Evolutionary conservation across 1,284 basidiomycete species (phyloP).

Genomic region (Ceratobasidium sp.): DNA sequence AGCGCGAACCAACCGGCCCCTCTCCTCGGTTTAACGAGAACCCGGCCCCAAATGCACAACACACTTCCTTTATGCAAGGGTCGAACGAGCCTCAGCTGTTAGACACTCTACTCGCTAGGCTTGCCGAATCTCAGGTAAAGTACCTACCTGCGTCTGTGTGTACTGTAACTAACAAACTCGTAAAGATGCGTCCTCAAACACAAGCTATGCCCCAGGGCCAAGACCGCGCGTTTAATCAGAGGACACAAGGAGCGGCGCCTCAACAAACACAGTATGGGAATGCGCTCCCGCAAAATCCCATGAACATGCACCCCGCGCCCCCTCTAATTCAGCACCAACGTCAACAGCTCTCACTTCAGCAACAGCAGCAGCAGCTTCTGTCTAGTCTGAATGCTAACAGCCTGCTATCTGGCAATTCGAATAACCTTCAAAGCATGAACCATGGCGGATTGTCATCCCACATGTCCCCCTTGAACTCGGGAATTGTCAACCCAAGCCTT

Average conservation of each 20-base stretch:
- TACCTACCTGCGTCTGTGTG: neutral
- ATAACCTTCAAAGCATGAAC: slow-evolving; percentile 6
- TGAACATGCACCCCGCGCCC: slow-evolving; percentile 55
- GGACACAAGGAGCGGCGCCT: slow-evolving; percentile 3
- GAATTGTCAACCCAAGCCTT: slow-evolving; percentile 38
- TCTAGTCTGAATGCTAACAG: slow-evolving; percentile 34
- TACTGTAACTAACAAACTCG: neutral
- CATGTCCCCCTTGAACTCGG: slow-evolving; percentile 15
- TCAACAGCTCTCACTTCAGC: slow-evolving; percentile 56
- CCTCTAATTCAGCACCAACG: slow-evolving; percentile 56
- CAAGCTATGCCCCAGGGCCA: slow-evolving; percentile 18
- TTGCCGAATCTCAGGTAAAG: slow-evolving; percentile 38
- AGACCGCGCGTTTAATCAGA: slow-evolving; percentile 36
- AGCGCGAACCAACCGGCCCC: slow-evolving; percentile 34
- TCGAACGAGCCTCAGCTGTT: slow-evolving; percentile 33
- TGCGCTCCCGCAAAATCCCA: slow-evolving; percentile 6
- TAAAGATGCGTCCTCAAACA: slow-evolving; percentile 28
- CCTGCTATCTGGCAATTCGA: neutral
- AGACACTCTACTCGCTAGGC: slow-evolving; percentile 36
- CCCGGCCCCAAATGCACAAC: slow-evolving; percentile 5
- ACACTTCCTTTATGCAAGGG: slow-evolving; percentile 1
- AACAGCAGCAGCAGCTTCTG: slow-evolving; percentile 54
- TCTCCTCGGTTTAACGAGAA: slow-evolving; percentile 37
- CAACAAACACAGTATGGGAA: slow-evolving; percentile 34
- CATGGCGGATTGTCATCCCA: slow-evolving; percentile 5